Conservation (phyloP, 2,329 filamentous ascomycete genomes). For the Epichloe sp. region DNA sequence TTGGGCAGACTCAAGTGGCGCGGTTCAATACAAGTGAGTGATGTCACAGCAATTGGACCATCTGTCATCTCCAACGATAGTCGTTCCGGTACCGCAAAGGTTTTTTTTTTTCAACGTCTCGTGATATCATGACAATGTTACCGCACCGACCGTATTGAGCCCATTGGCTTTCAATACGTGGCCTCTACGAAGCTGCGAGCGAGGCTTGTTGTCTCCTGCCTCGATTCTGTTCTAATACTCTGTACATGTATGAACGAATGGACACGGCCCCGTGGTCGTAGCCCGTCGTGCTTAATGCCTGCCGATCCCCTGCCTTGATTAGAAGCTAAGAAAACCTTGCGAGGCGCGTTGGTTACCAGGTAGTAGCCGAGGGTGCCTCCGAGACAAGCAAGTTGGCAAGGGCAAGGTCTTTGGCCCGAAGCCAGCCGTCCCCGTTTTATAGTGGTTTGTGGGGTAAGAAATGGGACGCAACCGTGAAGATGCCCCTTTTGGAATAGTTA, state of each 20-base stretch:
- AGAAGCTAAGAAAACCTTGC: background rate
- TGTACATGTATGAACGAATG: background rate
- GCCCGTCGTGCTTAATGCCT: background rate
- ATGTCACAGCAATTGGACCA: background rate
- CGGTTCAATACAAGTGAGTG: too few relatives aligned
- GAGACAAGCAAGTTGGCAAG: background rate
- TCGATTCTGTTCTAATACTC: too few relatives aligned
- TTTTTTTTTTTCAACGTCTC: too few relatives aligned
- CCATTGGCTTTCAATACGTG: too few relatives aligned
- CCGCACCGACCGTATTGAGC: too few relatives aligned
- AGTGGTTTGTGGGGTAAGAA: constrained; percentile 2
- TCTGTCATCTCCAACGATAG: background rate
- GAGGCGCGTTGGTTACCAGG: background rate
- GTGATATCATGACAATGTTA: too few relatives aligned
- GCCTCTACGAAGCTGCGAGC: too few relatives aligned
- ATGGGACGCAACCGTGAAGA: background rate
- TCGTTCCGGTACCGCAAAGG: background rate
- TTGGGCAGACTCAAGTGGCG: too few relatives aligned
- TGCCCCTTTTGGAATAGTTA: background rate
- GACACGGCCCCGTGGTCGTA: background rate
- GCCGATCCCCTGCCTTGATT: background rate
- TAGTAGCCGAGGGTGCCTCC: background rate
- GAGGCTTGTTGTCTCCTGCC: too few relatives aligned
- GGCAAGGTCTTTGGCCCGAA: background rate
- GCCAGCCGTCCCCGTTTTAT: background rate